Evolutionary conservation across 805 yeast species (phyloP), one percentile per base, ranked within the genome.

Genomic region (Candida pseudofarinosa): DNA sequence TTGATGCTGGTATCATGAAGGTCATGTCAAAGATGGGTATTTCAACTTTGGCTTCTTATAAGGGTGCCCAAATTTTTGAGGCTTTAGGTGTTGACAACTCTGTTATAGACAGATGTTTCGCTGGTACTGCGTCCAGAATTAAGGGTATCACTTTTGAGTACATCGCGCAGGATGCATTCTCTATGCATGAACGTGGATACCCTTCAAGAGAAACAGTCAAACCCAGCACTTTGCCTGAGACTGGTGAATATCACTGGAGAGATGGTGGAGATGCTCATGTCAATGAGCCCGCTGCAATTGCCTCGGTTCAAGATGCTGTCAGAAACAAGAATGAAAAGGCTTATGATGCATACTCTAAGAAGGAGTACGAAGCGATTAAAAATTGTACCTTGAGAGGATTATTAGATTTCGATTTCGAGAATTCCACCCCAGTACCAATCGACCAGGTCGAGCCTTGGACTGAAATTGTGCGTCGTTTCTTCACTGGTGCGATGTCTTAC

Each of bases 391-490:
- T 91, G 53, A 81, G 99, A 67, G 99, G 99, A 33, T 71, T 91
- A 57, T 77, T 91, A 42, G 98, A 93, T 67, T 84, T 91, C 60
- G 97, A 93, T 67, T 88, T 69, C 59, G 85, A 80, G 35, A 63
- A 60, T 50, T 76, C 88, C 0, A 74, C 73, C 3, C 77, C 90
- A 3, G 93, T 91, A 41, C 97, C 99, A 44, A 71, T 91, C 49
- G 99, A 91, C 59, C 98, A 93, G 70, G 99, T 91, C 53, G 99
- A 91, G 73, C 99, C 99, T 36, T 91, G 99, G 99, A 93, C 98
- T 31, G 99, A 91, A 65, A 91, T 91, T 63, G 99, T 90, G 28
- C 83, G 97, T 56, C 80, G 99, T 57, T 93, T 93, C 63, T 90
- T 90, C 50, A 90, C 99, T n/a, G 99, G 99, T 71, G 99, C 99